Evolutionary conservation across 805 yeast species (phyloP), one percentile per base, ranked within the genome.

Genomic region (Starmerella powellii): DNA sequence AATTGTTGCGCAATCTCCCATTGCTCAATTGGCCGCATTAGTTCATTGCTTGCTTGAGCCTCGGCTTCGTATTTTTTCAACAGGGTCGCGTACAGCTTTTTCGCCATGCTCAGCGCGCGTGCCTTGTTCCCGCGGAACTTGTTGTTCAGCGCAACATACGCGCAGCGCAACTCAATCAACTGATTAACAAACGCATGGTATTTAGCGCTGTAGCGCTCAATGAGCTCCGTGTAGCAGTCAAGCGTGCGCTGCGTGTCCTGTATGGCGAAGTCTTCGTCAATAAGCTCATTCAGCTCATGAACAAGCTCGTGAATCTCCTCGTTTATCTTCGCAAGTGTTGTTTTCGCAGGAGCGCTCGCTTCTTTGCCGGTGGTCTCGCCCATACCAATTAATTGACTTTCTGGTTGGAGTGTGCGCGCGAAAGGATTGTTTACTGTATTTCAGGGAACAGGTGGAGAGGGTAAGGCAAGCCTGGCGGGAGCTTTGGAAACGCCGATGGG

Each of bases 1-100:
- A 34, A 27, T 21, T 4, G 31, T 10, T 13, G 16, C 4, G 41
- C 39, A 26, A 44, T 40, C 21, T 40, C 41, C 47, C 47, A 44
- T 18, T 26, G 23, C 21, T 15, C 26, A 23, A 38, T 23, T 5
- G 38, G 38, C 12, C n/a, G 8, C 12, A 40, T 26, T 2, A 37
- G 35, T 8, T 12, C 27, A 12, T 18, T n/a, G 19, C 23, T 37
- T 16, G 13, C 10, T 3, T 4, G 4, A 4, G 44, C 37, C 29
- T 28, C 15, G 8, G 4, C 10, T 19, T 33, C 27, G 35, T 42
- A 42, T 26, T 37, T 17, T 16, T 29, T 19, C 17, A 4, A 6
- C 31, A 24, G 35, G 4, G 29, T 6, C 26, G 15, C 15, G 36
- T 38, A 38, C 15, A 31, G 31, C 16, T 33, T 19, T 8, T 8